These are phyloP conservation scores for Calocera viscosa DNA, from an alignment of 768 basidiomycete genomes.

Conservation along the genomic window DNA sequence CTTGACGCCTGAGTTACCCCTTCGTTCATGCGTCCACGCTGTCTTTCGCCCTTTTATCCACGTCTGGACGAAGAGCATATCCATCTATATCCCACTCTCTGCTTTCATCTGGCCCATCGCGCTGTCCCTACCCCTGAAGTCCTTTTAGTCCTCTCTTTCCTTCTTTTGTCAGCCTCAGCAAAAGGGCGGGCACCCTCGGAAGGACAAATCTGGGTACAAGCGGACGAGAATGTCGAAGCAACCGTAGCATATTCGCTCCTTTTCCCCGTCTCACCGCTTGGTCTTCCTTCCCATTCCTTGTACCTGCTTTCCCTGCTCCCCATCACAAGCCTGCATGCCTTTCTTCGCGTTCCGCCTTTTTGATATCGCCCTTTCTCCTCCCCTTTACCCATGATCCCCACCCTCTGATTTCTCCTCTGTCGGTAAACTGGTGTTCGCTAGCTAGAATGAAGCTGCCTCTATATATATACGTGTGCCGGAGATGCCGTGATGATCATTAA, in stretches of 20 bases:
- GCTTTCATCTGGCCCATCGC: conserved; percentile 1
- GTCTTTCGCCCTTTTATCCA: not conserved
- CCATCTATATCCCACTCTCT: not conserved
- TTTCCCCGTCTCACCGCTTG: conserved; percentile 25
- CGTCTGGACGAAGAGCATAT: not conserved
- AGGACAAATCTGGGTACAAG: conserved; percentile 2
- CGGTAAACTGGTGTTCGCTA: conserved; percentile 8
- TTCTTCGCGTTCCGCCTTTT: not conserved
- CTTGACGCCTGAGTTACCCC: not conserved
- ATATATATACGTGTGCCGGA: not conserved
- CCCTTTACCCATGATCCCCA: not conserved
- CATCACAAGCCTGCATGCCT: not conserved
- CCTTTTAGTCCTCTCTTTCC: conserved; percentile 27
- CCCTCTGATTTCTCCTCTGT: not conserved
- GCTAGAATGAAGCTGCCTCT: conserved; percentile 9
- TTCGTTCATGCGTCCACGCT: conserved; percentile 3
- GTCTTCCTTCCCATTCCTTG: conserved; percentile 9
- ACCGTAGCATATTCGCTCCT: conserved; percentile 1
- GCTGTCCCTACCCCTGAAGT: conserved; percentile 14
- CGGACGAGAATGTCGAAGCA: not conserved
- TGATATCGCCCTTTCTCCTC: not conserved
- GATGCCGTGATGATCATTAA: not conserved
- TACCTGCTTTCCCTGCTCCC: not conserved
- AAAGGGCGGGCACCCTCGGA: conserved; percentile 5
- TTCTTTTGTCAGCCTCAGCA: conserved; percentile 20